Base-by-base conservation (phyloP, 192 early-diverging fungal species). In the Coemansia sp. region DNA sequence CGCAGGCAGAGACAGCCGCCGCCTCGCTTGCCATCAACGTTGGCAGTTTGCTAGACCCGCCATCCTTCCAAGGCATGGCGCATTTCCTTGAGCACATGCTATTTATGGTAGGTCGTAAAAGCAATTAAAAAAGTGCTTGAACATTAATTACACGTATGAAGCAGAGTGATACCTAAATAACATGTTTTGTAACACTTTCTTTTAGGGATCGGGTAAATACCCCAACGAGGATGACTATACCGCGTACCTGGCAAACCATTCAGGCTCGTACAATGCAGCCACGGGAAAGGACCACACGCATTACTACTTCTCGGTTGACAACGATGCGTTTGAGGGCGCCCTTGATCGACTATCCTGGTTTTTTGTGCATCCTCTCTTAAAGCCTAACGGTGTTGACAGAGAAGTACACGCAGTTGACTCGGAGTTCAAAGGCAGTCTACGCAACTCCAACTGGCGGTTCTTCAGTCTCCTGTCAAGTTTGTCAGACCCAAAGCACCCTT, bases 361-460 rank as follows among this genome's bases (percentile, higher is more conserved):
- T 70, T 96, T 98, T 72, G 92, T 92, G 19, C 76, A 82, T 12
- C 94, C 95, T 7, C 85, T 95, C 22, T 93, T 97, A 75, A 76
- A 84, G 38, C 86, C 89, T 19, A 86, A 85, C 38, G 90, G 90
- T 70, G 91, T 90, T 7, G 94, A 95, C 37, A 85, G 91, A 16
- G 95, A 98, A 74, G 69, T 97, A 62, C 80, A 86, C 11, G 94
- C 93, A 3, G 94, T 98, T 12, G 94, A 99, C 76, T 95, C 95
- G 1, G 96, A 98, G 65, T 90, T 92, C 79, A 94, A 94, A 57
- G 91, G 91, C 57, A 91, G 93, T 65, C 53, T 93, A 13, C 94
- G 94, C 64, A 76, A 78, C 14, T 92, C 96, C 2, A 6, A 2
- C 56, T n/a, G 16, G 37, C 41, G 64, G 17, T n/a, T 46, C 76